phyloP scores from a whole-genome alignment of 805 yeast species.

The Pichia phayaonensis region DNA sequence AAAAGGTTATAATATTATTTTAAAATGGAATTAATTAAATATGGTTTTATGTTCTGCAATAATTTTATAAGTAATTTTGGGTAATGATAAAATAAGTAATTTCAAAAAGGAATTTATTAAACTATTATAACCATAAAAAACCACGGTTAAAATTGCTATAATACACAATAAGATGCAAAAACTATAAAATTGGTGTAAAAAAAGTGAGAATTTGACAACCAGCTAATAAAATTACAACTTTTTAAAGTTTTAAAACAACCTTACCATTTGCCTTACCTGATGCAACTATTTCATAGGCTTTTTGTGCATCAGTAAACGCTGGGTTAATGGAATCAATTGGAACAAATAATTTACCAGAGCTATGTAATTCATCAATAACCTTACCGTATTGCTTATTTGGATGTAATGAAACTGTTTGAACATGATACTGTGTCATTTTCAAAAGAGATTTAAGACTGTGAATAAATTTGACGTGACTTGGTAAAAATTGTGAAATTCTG shows the following conservation, averaged over 20 bases:
- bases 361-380: slow-evolving; percentile 38
- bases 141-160: no score
- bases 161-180: no score
- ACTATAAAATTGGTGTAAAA: no score
- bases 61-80: no score
- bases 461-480: slow-evolving; percentile 14
- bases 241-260: slow-evolving; percentile 33
- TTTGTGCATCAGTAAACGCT: slow-evolving; percentile 39
- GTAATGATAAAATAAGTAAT: no score
- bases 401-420: slow-evolving; percentile 4
- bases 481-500: slow-evolving; percentile 18
- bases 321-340: slow-evolving; percentile 47
- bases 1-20: background rate
- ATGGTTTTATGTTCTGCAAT: no score
- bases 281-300: slow-evolving; percentile 43
- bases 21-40: background rate
- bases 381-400: slow-evolving; percentile 10
- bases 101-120: no score
- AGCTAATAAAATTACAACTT: no score
- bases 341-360: slow-evolving; percentile 36
- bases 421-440: background rate
- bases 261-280: slow-evolving; percentile 58
- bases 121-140: no score
- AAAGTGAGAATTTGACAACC: no score
- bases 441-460: slow-evolving; percentile 4